A percentile compares a stretch with the other conserved stretches of the same genome.
Evolutionary conservation across 2,329 filamentous ascomycete species (phyloP).

Genomic region (Botrytis medusae): DNA sequence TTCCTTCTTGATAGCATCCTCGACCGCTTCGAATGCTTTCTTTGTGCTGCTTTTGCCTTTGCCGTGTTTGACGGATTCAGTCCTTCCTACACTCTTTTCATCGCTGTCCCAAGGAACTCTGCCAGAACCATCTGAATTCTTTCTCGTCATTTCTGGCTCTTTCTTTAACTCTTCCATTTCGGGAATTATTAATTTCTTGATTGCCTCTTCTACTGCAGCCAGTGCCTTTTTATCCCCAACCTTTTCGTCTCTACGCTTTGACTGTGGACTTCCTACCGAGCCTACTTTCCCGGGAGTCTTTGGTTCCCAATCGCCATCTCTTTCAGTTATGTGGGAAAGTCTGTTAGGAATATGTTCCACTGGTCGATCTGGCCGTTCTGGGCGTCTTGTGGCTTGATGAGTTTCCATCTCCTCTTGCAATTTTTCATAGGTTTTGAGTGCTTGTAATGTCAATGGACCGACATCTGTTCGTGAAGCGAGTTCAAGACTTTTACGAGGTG

Average conservation of each 20-base stretch:
- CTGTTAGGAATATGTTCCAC: slow-evolving; percentile 17
- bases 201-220: slow-evolving; percentile 20
- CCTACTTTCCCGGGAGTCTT: slow-evolving; percentile 10
- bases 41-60: slow-evolving; percentile 22
- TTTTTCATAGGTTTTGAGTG: slow-evolving; percentile 16
- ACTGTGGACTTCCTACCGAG: slow-evolving; percentile 13
- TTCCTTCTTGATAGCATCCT: slow-evolving; percentile 23
- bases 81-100: slow-evolving; percentile 18
- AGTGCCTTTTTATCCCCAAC: slow-evolving; percentile 20
- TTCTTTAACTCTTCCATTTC: slow-evolving; percentile 23
- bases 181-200: slow-evolving; percentile 19
- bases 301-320: slow-evolving; percentile 20
- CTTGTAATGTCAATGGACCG: slow-evolving; percentile 20
- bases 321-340: slow-evolving; percentile 21
- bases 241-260: slow-evolving; percentile 18
- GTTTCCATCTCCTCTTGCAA: slow-evolving; percentile 14
- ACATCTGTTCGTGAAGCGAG: slow-evolving; percentile 7
- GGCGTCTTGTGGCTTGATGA: slow-evolving; percentile 16
- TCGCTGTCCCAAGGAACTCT: slow-evolving; percentile 22
- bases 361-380: neutral
- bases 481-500: slow-evolving; percentile 19
- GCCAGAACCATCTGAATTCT: slow-evolving; percentile 14
- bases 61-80: slow-evolving; percentile 16
- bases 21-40: slow-evolving; percentile 22
- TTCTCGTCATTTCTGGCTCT: slow-evolving; percentile 16